Base-by-base conservation (phyloP, 495 filamentous ascomycete species). In the Astrothelium subdiscretum region DNA sequence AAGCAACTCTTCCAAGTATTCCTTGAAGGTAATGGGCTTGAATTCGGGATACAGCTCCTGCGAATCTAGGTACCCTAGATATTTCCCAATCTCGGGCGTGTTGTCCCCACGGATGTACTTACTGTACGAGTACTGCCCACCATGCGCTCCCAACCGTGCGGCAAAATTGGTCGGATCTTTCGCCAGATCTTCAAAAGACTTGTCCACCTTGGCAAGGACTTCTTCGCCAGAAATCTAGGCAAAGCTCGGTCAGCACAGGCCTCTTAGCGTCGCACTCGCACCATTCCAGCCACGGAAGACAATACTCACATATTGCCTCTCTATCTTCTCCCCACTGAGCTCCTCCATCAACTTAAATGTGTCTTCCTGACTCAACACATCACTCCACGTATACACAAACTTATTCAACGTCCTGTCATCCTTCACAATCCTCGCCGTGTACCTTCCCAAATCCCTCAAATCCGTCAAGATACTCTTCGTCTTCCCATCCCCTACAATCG, bases 401-500 rank as follows among this genome's bases (percentile, higher is more conserved):
- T 79, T 79, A 70, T 85, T 84, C 59, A 85, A 62, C 6, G 83
- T 86, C 38, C 82, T 73, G 2, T 74, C 73, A 66, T 86, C 83
- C 27, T 60, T 59, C 38, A 85, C 76, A 63, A 86, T 83, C 59
- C 72, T 69, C 3, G 81, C 81, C 29, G 84, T 78, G 65, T 78
- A 84, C 61, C 70, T 71, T 32, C 83, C 83, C 62, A 86, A 77
- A 65, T 86, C 83, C 12, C 76, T 65, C 68, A 80, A 57, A 65
- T 84, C 78, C n/a, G 77, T 83, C 62, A 84, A 68, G 2, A 77
- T 73, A 18, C 71, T 77, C 31, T 74, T 75, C 13, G 72, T 74
- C 32, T 78, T 76, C 20, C 83, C 83, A 63, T 80, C 76, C 3
- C 78, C 81, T 40, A 78, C 72, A 57, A 83, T 73, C 48, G 78